These are phyloP conservation scores for Allium fistulosum DNA, from an alignment of 106 monocot genomes.

Conservation along the genomic window DNA sequence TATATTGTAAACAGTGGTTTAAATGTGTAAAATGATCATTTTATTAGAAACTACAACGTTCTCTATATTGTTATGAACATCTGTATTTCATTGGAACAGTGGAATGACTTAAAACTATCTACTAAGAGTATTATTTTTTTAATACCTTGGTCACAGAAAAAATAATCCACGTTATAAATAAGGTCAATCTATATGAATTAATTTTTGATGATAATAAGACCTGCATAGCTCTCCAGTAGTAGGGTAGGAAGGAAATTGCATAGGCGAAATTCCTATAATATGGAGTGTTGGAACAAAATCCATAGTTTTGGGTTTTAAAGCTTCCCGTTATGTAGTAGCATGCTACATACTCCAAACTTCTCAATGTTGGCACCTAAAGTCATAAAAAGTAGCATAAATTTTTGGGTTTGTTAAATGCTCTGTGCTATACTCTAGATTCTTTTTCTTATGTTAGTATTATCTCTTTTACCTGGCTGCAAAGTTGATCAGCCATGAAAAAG, in stretches of 20 bases:
- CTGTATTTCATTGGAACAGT: not conserved
- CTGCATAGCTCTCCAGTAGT: conserved; percentile 99
- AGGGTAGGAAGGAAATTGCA: conserved; percentile 93
- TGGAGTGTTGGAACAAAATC: conserved; percentile 59
- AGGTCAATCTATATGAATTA: not conserved
- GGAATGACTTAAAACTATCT: not conserved
- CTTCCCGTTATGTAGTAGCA: conserved; percentile 99
- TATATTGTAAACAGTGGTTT: no score
- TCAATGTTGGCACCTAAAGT: conserved; percentile 76
- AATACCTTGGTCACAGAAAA: not conserved
- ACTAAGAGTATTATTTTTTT: not conserved
- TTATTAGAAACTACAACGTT: not conserved
- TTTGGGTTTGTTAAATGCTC: not conserved
- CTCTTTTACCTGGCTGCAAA: conserved; percentile 86
- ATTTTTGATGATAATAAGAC: conserved; percentile 16
- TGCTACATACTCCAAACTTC: conserved; percentile 81
- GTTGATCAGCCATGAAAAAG: conserved; percentile 99
- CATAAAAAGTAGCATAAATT: not conserved
- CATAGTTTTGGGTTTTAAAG: conserved; percentile 83
- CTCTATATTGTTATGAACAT: not conserved
- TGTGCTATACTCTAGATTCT: not conserved
- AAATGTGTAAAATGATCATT: not conserved
- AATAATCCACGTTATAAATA: not conserved
- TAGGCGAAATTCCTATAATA: conserved; percentile 79
- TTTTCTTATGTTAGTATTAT: not conserved